Base-by-base conservation (phyloP, 2,329 filamentous ascomycete species). In the Fusarium sp. region DNA sequence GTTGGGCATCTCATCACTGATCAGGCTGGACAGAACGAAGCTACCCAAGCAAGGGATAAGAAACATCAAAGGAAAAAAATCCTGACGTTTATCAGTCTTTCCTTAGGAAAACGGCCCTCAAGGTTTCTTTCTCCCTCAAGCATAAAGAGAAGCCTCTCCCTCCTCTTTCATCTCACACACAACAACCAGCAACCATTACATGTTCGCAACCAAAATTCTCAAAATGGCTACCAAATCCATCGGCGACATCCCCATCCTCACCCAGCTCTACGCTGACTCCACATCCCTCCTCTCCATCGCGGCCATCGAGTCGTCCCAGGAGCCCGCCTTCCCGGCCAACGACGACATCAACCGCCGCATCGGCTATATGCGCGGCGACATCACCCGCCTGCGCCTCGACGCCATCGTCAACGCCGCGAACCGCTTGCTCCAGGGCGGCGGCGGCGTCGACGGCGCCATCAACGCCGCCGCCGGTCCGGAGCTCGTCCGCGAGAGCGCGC, bases 351-450 rank as follows among this genome's bases (percentile, higher is more conserved):
- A 97, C 85, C 84, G 90, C 80, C 91, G 90, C 73, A 88, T 98
- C 77, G 90, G 89, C 54, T 85, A 96, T 40, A 87, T 95, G 74
- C 89, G 90, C 66, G 90, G 91, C 76, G 95, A 98, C 82, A 97
- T 98, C 82, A 98, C 95, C 16, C 91, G 87, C 16, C 89, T 98
- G 5, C 81, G 88, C 35, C 88, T 95, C 54, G 94, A 95, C 79
- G 93, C 93, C 73, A 97, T 98, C 76, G 95, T 98, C 81, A 98
- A 98, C 81, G 96, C 97, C 1, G 96, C 97, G 52, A 98, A 98
- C 82, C 84, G 83, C 11, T 88, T 88, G 2, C 90, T 98, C 1
- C 87, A 93, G 0, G 95, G 95, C 64, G 97, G 97, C 63, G 95
- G 95, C n/a, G 97, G 97, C 38, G 95, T 98, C 18, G 93, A 95